phyloP scores from a whole-genome alignment of 2,329 filamentous ascomycete species.

The Xylaria polymorpha region DNA sequence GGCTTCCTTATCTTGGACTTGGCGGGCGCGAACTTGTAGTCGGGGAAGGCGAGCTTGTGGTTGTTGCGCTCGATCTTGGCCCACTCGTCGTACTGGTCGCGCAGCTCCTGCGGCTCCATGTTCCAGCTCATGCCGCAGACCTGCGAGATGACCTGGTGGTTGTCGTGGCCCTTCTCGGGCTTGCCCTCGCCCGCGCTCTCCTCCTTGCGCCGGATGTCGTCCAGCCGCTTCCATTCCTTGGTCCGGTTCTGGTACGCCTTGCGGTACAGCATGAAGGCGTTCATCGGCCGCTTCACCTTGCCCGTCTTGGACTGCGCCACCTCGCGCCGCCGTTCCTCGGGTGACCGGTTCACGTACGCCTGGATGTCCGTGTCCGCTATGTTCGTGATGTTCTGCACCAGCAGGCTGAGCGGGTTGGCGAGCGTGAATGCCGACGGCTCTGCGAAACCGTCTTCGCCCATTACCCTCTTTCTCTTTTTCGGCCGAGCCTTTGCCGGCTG shows the following conservation, averaged over 20 bases:
- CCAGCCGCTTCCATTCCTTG: slow-evolving; percentile 79
- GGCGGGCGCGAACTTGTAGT: slow-evolving; percentile 93
- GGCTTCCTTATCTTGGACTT: slow-evolving; percentile 65
- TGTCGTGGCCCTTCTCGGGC: slow-evolving; percentile 64
- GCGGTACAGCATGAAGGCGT: slow-evolving; percentile 97
- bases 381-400: slow-evolving; percentile 71
- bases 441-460: slow-evolving; percentile 54
- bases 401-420: slow-evolving; percentile 74
- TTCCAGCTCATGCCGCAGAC: slow-evolving; percentile 91
- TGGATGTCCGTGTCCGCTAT: slow-evolving; percentile 82
- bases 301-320: slow-evolving; percentile 74
- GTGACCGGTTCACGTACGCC: slow-evolving; percentile 78
- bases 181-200: slow-evolving; percentile 33
- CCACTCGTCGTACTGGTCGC: slow-evolving; percentile 80
- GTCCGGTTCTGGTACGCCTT: slow-evolving; percentile 90
- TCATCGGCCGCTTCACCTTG: slow-evolving; percentile 92
- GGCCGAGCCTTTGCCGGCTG: slow-evolving; percentile 53
- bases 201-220: slow-evolving; percentile 36
- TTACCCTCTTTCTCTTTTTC: slow-evolving; percentile 56
- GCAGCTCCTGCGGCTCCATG: slow-evolving; percentile 78
- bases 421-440: slow-evolving; percentile 62
- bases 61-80: slow-evolving; percentile 85
- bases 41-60: slow-evolving; percentile 85
- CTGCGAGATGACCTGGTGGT: slow-evolving; percentile 91
- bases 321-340: slow-evolving; percentile 74